These are phyloP conservation scores for Epichloe amarillans DNA, from an alignment of 2,329 filamentous ascomycete genomes.

Conservation along the genomic window DNA sequence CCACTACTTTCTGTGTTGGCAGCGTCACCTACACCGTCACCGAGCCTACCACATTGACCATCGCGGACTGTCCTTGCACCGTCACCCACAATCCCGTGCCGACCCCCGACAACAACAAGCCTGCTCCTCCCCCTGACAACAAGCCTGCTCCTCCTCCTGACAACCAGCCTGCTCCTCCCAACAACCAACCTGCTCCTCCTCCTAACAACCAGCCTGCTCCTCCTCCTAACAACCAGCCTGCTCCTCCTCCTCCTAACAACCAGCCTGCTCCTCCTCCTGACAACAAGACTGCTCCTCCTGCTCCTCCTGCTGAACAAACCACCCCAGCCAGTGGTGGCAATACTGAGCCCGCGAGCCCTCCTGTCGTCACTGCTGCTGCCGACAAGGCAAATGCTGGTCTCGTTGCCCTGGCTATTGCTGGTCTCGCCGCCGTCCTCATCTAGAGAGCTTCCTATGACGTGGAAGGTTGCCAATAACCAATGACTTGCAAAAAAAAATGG, in stretches of 20 bases:
- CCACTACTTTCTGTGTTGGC: conserved; percentile 24
- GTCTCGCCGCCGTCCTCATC: conserved; percentile 24
- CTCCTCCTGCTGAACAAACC: conserved; percentile 3
- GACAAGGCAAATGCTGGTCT: conserved; percentile 21
- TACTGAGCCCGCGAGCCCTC: conserved; percentile 2
- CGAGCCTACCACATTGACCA: conserved; percentile 27
- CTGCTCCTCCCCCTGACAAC: conserved; percentile 3
- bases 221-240: not conserved
- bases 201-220: not conserved
- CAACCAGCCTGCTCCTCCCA: conserved; percentile 2
- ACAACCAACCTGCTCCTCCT: not conserved
- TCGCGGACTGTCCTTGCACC: conserved; percentile 36
- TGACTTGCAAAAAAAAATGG: too few species aligned
- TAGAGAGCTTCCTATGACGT: conserved; percentile 10
- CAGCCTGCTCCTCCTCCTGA: conserved; percentile 2
- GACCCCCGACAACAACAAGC: not conserved
- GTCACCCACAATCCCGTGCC: conserved; percentile 16
- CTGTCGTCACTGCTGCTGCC: conserved; percentile 23
- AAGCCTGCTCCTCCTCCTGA: conserved; percentile 2
- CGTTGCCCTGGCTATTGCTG: conserved; percentile 25
- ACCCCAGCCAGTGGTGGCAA: conserved; percentile 6
- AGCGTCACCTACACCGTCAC: conserved; percentile 32
- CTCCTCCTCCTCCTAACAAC: conserved; percentile 4
- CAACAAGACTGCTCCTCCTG: not conserved
- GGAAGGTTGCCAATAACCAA: not conserved